Base-by-base conservation (phyloP, 2,329 filamentous ascomycete species). In the Claviceps sp. region DNA sequence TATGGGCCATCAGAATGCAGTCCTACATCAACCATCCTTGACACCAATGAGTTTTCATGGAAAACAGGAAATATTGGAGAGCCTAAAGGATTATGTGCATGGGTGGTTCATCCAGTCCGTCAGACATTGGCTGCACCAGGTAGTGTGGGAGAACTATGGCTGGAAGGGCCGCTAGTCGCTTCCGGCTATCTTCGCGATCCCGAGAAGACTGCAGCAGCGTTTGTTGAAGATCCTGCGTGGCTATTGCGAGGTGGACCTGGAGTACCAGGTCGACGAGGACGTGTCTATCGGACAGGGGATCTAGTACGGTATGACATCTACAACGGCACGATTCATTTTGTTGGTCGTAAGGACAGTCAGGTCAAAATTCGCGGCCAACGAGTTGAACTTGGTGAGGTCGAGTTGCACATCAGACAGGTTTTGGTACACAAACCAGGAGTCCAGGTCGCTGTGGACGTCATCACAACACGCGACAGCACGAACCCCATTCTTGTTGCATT, bases 301-400 rank as follows among this genome's bases (percentile, higher is more conserved):
- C 49, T 54, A 2, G 60, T 56, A 3, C 56, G 59, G 0, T 53
- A 50, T 18, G 20, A 56, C 2, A 49, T 50, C 1, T 54, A 61
- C 30, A 54, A 56, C 2, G 54, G 56, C 0, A 55, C 62, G 2
- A 58, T 60, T 45, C 26, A 30, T 9, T 62, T 60, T 48, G 52
- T 62, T 14, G 59, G 60, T 0, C 59, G 60, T 3, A 53, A 58
- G 22, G 60, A 62, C 26, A 45, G 49, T 1, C 60, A 62, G 24
- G 51, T 59, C 45, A 62, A 62, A 52, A 55, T 63, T 11, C 51
- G 59, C 3, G 61, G 61, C n/a, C 57, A 62, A 37, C 57, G 61
- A 8, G 50, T 63, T 22, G 61, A 63, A 48, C 52, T 55, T 0
- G 56, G 47, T 1, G 59, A 60, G 30, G 52, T 61, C 1, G 59